phyloP scores from a whole-genome alignment of 176 grass and related monocot genomes.

The Rhipidocladum racemiflorum region DNA sequence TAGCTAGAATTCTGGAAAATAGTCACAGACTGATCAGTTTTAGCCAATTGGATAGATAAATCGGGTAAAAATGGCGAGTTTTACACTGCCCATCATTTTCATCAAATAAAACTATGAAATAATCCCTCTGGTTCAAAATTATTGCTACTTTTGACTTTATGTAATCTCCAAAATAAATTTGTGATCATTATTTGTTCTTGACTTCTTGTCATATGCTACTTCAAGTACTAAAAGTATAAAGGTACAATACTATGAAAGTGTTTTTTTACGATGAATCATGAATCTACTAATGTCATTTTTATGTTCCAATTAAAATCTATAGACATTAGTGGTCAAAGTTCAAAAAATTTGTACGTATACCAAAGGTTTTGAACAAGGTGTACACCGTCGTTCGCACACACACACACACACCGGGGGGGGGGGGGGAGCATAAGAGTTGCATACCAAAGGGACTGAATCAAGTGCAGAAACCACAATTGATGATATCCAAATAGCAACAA shows the following conservation, averaged over 20 bases:
- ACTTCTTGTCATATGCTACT: neutral
- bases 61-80: neutral
- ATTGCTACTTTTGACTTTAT: neutral
- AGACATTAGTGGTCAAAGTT: neutral
- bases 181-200: neutral
- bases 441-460: conserved; percentile 75
- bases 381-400: rapidly evolving
- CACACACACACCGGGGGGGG: neutral
- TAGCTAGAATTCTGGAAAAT: neutral
- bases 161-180: neutral
- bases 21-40: neutral
- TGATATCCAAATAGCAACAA: conserved; percentile 66
- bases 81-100: neutral
- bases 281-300: neutral
- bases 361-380: neutral
- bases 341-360: neutral
- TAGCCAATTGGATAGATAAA: neutral
- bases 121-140: neutral
- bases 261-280: neutral
- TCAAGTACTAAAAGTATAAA: neutral
- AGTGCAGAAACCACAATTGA: conserved; percentile 66
- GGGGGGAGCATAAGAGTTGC: neutral
- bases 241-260: neutral
- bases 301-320: neutral
- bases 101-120: neutral